Percentiles rank a stretch among this genome's conserved stretches.
Conservation (phyloP, 1,139 yeast genomes). For the Kazachstania sp. region DNA sequence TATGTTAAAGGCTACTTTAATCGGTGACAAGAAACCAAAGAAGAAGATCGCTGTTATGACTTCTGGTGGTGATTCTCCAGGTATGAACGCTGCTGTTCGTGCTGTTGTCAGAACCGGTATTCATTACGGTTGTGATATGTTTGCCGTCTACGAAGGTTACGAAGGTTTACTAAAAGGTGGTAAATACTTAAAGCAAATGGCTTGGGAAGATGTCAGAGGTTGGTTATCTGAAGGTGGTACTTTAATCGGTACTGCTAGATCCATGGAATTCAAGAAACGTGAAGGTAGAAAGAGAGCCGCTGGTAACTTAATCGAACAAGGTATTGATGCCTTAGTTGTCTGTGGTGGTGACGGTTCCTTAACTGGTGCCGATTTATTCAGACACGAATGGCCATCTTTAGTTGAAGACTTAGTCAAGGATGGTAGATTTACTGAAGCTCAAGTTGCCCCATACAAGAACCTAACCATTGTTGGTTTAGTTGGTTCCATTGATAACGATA, state of each 20-base stretch:
- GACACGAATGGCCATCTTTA: constrained; percentile 72
- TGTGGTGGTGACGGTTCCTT: constrained; percentile 85
- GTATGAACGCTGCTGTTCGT: constrained; percentile 76
- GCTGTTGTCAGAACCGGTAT: constrained; percentile 74
- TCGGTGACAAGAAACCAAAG: constrained; percentile 19
- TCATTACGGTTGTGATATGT: constrained; percentile 61
- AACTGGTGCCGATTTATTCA: constrained; percentile 74
- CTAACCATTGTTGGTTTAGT: constrained; percentile 71
- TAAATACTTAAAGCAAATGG: constrained; percentile 53
- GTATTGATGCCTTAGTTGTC: constrained; percentile 71
- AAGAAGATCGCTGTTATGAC: constrained; percentile 77
- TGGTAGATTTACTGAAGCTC: constrained; percentile 42
- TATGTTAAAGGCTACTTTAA: constrained; percentile 16
- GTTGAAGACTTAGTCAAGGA: constrained; percentile 49
- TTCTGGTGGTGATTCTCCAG: constrained; percentile 83
- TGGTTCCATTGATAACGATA: constrained; percentile 78
- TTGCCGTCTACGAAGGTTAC: constrained; percentile 70
- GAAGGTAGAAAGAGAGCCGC: constrained; percentile 62
- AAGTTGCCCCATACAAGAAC: constrained; percentile 45
- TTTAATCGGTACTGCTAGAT: constrained; percentile 73
- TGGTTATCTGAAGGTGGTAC: constrained; percentile 74
- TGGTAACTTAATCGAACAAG: constrained; percentile 57
- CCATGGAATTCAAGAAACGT: constrained; percentile 58
- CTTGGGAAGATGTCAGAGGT: constrained; percentile 72
- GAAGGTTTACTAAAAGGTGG: constrained; percentile 71